Percentiles rank a stretch among this genome's conserved stretches.
phyloP scores from a whole-genome alignment of 1,139 yeast species.

The Yamadazyma pseudoaaseri region DNA sequence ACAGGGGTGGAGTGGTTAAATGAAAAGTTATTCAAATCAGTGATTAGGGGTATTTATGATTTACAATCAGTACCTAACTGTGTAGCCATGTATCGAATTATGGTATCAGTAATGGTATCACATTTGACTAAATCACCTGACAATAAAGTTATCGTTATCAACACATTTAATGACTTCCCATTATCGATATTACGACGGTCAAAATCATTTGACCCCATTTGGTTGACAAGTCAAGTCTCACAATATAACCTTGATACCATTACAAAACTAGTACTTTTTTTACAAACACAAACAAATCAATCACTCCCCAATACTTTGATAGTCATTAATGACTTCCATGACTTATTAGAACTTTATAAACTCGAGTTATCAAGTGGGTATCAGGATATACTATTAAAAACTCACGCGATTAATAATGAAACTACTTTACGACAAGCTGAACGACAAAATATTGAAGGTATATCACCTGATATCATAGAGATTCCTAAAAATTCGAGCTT shows the following conservation, averaged over 20 bases:
- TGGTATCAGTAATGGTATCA: constrained; percentile 24
- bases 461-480: constrained; percentile 22
- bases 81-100: constrained; percentile 21
- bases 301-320: constrained; percentile 13
- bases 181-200: constrained; percentile 20
- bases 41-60: constrained; percentile 25
- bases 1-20: constrained; percentile 16
- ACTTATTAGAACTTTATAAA: constrained; percentile 34
- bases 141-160: constrained; percentile 27
- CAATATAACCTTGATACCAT: constrained; percentile 27
- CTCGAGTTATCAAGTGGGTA: constrained; percentile 33
- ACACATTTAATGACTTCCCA: constrained; percentile 32
- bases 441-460: constrained; percentile 24
- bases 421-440: constrained; percentile 20
- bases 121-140: constrained; percentile 21
- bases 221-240: constrained; percentile 16
- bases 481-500: constrained; percentile 33
- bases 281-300: constrained; percentile 8
- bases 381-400: constrained; percentile 35
- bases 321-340: constrained; percentile 36
- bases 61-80: constrained; percentile 39
- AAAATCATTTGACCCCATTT: constrained; percentile 18
- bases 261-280: constrained; percentile 24
- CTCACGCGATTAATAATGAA: constrained; percentile 29
- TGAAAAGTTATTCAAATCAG: constrained; percentile 3